Percentiles rank a stretch among this genome's conserved stretches.
phyloP scores from a whole-genome alignment of 306 rosid species.

The Neltuma alba region DNA sequence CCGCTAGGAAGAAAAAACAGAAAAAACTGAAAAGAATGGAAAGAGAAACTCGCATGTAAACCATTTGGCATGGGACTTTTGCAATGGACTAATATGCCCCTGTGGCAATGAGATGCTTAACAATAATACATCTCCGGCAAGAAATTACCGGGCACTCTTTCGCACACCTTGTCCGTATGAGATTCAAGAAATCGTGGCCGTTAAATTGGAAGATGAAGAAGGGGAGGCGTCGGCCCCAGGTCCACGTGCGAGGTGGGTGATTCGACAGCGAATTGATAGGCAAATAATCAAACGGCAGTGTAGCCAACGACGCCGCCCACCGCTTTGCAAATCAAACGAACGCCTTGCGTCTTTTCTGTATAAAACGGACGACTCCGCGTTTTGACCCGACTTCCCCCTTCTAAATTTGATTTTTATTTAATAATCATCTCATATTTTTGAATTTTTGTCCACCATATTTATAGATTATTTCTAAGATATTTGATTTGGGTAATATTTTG shows the following conservation, averaged over 20 bases:
- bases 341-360: neutral
- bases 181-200: neutral
- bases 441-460: too few species aligned
- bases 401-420: neutral
- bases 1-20: neutral
- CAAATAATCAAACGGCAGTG: constrained; percentile 14
- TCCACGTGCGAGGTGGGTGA: constrained; percentile 37
- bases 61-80: neutral
- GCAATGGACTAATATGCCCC: constrained; percentile 8
- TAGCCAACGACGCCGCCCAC: constrained; percentile 7
- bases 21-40: neutral
- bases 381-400: neutral
- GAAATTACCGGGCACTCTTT: neutral
- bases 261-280: neutral
- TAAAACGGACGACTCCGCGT: neutral
- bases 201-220: neutral
- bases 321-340: neutral
- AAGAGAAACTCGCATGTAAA: constrained; percentile 14
- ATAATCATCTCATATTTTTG: neutral
- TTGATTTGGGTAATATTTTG: neutral
- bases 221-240: neutral
- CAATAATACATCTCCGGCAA: neutral
- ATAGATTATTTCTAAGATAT: neutral
- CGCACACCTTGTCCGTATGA: neutral
- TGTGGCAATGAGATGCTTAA: neutral